Percentiles rank a stretch among this genome's conserved stretches.
phyloP scores from a whole-genome alignment of 78 protist genomes.

The Creolimax fragrantissima region DNA sequence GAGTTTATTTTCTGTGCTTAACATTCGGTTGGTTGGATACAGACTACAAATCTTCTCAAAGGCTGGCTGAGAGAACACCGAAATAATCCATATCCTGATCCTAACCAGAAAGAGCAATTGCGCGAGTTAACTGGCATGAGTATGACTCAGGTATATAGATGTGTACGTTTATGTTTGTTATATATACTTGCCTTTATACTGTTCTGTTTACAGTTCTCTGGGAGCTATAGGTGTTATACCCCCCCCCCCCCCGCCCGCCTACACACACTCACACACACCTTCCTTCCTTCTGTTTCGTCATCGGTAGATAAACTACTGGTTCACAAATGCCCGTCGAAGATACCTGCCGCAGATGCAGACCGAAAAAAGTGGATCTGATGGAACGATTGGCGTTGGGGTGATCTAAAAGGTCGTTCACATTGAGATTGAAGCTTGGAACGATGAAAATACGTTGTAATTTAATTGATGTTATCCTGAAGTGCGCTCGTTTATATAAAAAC shows the following conservation, averaged over 20 bases:
- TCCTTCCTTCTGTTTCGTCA: too few relatives aligned
- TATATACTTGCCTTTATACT: neutral
- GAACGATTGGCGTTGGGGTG: too few relatives aligned
- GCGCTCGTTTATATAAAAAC: too few relatives aligned
- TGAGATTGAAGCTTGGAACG: too few relatives aligned
- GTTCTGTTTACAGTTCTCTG: neutral
- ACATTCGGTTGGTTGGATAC: neutral
- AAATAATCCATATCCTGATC: neutral
- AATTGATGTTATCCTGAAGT: too few relatives aligned
- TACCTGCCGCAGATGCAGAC: neutral
- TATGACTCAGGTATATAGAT: neutral
- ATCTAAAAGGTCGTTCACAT: too few relatives aligned
- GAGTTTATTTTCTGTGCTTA: too few relatives aligned
- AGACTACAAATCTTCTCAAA: neutral
- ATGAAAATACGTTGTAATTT: too few relatives aligned
- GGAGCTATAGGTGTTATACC: too few relatives aligned
- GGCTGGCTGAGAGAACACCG: neutral
- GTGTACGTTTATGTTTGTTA: neutral
- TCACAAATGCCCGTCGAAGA: slow-evolving; percentile 1
- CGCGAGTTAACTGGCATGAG: neutral
- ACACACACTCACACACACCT: neutral
- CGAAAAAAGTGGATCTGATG: neutral
- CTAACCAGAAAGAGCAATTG: neutral
- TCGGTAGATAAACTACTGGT: neutral
- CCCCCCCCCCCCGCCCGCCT: neutral